A percentile compares a stretch with the other conserved stretches of the same genome.
Evolutionary conservation across 345 rosid genomes (phyloP).

Genomic region (Limnanthes douglasii): DNA sequence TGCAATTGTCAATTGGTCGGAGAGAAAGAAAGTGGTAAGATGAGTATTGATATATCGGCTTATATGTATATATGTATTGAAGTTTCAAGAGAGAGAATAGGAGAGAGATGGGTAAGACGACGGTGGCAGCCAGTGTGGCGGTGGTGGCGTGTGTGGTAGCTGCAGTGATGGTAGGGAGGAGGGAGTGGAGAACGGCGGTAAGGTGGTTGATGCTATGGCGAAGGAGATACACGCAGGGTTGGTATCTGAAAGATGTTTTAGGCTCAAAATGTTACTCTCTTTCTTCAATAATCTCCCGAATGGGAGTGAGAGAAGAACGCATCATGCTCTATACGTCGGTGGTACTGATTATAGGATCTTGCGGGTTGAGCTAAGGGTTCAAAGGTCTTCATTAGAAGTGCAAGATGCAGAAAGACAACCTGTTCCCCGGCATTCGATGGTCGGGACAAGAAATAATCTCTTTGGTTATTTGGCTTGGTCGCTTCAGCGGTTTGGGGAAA

Average conservation of each 20-base stretch:
- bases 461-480: conserved; percentile 69
- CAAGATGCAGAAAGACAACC: conserved; percentile 45
- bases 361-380: conserved; percentile 68
- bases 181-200: conserved; percentile 60
- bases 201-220: conserved; percentile 84
- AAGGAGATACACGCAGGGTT: conserved; percentile 99
- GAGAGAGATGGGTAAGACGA: conserved; percentile 61
- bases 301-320: conserved; percentile 66
- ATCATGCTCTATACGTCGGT: conserved; percentile 86
- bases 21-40: too few species aligned
- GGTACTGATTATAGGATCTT: conserved; percentile 79
- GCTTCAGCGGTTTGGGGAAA: conserved; percentile 56
- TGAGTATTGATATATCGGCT: too few species aligned
- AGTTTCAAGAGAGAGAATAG: too few species aligned
- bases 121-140: conserved; percentile 58
- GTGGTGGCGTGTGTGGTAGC: conserved; percentile 72
- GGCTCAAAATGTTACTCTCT: conserved; percentile 93
- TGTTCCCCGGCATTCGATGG: conserved; percentile 60
- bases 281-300: conserved; percentile 53
- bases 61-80: too few species aligned
- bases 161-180: conserved; percentile 56
- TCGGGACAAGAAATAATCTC: conserved; percentile 65
- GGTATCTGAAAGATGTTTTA: conserved; percentile 95
- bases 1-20: too few species aligned
- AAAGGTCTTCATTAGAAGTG: conserved; percentile 41